A percentile compares a stretch with the other conserved stretches of the same genome.
phyloP scores from a whole-genome alignment of 106 monocot species.

The Allium sativum region DNA sequence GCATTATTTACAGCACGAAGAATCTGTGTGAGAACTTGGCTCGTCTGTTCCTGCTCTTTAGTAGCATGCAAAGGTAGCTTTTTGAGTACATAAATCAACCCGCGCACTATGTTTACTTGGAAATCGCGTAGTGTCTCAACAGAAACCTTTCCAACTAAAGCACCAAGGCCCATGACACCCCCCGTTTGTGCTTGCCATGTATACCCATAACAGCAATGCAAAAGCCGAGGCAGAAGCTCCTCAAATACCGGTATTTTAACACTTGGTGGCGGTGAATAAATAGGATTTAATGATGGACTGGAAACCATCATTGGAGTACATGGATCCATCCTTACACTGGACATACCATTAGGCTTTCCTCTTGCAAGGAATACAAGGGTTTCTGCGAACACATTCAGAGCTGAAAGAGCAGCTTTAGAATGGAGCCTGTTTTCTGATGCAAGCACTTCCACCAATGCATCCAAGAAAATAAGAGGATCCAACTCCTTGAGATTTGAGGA shows the following conservation, averaged over 20 bases:
- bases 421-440: constrained; percentile 73
- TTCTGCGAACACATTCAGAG: constrained; percentile 75
- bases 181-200: constrained; percentile 99
- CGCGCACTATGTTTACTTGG: constrained; percentile 80
- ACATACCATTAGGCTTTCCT: constrained; percentile 52
- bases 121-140: constrained; percentile 83
- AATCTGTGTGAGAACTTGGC: constrained; percentile 92
- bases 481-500: constrained; percentile 82
- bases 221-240: constrained; percentile 80
- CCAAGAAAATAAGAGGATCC: constrained; percentile 89
- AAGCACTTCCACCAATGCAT: constrained; percentile 93
- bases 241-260: constrained; percentile 87
- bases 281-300: constrained; percentile 88
- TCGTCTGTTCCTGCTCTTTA: constrained; percentile 97
- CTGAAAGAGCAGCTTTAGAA: constrained; percentile 76
- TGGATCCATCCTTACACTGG: constrained; percentile 61
- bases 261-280: constrained; percentile 82
- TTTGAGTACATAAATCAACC: constrained; percentile 85
- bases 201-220: constrained; percentile 96
- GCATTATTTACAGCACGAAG: constrained; percentile 91
- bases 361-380: constrained; percentile 82
- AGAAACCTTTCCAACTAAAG: constrained; percentile 91
- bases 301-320: constrained; percentile 93
- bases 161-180: constrained; percentile 92
- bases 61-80: constrained; percentile 86